Evolutionary conservation across 768 basidiomycete species (phyloP), one percentile per base, ranked within the genome.

Genomic region (Pholiota microspora): DNA sequence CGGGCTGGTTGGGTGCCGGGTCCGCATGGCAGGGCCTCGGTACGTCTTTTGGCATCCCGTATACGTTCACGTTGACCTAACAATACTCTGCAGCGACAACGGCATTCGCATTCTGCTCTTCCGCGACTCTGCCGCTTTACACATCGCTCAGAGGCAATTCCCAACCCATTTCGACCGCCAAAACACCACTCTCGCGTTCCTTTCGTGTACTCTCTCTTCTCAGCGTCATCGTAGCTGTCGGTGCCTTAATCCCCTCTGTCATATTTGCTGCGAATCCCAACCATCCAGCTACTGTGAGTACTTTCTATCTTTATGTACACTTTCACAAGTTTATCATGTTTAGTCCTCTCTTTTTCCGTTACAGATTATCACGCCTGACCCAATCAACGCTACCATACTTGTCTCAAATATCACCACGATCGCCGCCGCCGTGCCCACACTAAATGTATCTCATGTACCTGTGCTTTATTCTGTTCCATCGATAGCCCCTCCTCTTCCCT

Each of bases 51-150:
- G n/a, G n/a, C n/a, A n/a, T n/a, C n/a, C 52, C 56, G 55, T 54
- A 60, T 49, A 13, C 8, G 12, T 42, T 25, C 6, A 9, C 45
- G 21, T 8, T 42, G n/a, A 54, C 16, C 53, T 32, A 27, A 32
- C 21, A 24, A 34, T 38, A n/a, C 7, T 56, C 45, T 45, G n/a
- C 48, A 89, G 86, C 80, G 47, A 77, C 77, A 16, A 78, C 76
- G 21, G 79, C 82, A 7, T 89, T 90, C 64, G 73, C 83, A 10
- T 89, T 88, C 62, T 77, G 84, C 15, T 83, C 88, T 1, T 72
- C 82, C 5, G 78, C 80, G 55, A 87, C 89, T 3, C 73, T 89
- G 15, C 80, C 85, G 16, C 67, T 89, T 50, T 88, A 87, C 57
- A 74, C 82, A 32, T 81, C 86, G 2, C 67, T 88, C 49, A 78